These are phyloP conservation scores for Litsea cubeba DNA, from an alignment of 164 flowering plant species.

Conservation along the genomic window DNA sequence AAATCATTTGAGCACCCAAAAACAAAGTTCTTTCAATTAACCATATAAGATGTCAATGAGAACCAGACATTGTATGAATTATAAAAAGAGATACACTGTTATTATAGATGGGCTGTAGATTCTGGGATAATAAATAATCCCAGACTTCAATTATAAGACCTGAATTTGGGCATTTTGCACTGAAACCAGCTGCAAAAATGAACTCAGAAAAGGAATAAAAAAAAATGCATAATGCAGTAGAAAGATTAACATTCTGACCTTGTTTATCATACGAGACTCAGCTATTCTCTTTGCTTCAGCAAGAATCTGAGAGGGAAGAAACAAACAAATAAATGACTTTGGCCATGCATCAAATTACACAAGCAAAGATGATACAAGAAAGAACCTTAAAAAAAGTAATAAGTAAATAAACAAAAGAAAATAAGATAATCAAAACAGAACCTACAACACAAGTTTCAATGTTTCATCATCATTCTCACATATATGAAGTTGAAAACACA, in stretches of 20 bases:
- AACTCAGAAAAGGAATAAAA: not conserved
- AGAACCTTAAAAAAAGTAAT: not conserved
- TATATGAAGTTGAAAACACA: not conserved
- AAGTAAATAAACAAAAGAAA: not conserved
- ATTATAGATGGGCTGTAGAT: too few relatives aligned
- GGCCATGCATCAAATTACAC: not conserved
- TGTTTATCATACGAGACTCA: slow-evolving; percentile 63
- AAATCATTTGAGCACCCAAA: too few relatives aligned
- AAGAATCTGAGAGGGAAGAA: slow-evolving; percentile 50
- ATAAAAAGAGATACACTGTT: too few relatives aligned
- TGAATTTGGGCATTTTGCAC: not conserved
- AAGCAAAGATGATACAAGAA: not conserved
- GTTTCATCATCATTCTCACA: not conserved
- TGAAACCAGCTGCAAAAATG: not conserved
- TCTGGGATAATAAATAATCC: not conserved
- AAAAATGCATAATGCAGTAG: not conserved
- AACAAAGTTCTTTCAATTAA: too few relatives aligned
- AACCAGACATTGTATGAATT: too few relatives aligned
- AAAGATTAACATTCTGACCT: slow-evolving; percentile 29
- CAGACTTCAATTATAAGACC: not conserved
- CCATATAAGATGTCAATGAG: too few relatives aligned
- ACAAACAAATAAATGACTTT: not conserved
- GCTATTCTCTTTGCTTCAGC: slow-evolving; percentile 87
- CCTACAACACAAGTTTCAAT: not conserved
- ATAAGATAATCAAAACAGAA: not conserved